Percentiles rank a stretch among this genome's conserved stretches.
Evolutionary conservation across 345 rosid species (phyloP).

Genomic region (Corchorus olitorius): DNA sequence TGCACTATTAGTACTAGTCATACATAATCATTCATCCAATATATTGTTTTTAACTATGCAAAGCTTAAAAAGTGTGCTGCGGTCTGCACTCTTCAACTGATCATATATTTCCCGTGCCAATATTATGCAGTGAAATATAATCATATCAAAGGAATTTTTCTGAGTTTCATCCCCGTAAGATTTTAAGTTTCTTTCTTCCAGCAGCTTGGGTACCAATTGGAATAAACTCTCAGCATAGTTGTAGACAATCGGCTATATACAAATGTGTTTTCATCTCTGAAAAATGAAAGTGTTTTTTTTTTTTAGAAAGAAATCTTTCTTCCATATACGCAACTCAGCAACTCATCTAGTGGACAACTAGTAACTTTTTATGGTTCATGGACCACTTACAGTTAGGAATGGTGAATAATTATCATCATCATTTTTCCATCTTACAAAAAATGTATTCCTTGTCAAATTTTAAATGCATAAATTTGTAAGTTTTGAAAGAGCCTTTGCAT

Average conservation of each 20-base stretch:
- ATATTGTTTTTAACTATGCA: neutral
- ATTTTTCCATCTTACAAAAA: neutral
- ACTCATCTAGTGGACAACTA: neutral
- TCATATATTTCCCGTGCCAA: neutral
- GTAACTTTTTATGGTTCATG: neutral
- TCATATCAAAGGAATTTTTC: neutral
- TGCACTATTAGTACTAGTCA: neutral
- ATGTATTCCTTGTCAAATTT: neutral
- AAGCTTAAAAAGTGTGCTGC: slow-evolving; percentile 2
- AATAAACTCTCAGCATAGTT: neutral
- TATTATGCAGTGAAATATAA: neutral
- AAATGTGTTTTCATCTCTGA: neutral
- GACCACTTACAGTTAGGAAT: neutral
- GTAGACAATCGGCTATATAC: neutral
- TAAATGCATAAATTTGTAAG: neutral
- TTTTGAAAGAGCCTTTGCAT: neutral
- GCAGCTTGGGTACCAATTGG: neutral
- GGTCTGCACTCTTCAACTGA: neutral
- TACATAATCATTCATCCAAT: neutral
- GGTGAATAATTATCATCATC: neutral
- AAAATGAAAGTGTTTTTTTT: neutral
- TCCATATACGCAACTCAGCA: neutral
- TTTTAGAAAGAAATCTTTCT: neutral
- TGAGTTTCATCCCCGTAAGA: neutral
- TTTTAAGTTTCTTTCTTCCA: slow-evolving; percentile 4